phyloP scores from a whole-genome alignment of 1,139 yeast species.

The Yamadazyma atmosphaerica region DNA sequence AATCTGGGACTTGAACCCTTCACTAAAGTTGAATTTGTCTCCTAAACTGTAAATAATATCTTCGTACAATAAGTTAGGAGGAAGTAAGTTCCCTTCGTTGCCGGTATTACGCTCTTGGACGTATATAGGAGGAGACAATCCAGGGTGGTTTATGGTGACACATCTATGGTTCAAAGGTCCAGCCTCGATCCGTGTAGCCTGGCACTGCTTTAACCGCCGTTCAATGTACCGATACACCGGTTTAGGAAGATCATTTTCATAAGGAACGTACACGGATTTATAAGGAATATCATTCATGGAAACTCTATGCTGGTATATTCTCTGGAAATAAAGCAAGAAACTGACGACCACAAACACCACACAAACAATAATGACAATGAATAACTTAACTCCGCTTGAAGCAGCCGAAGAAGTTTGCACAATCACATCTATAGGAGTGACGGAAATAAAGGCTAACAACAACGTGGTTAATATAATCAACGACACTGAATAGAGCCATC shows the following conservation, averaged over 20 bases:
- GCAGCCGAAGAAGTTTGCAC: conserved; percentile 59
- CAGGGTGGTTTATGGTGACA: conserved; percentile 58
- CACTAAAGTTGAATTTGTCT: conserved; percentile 49
- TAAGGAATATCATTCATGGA: conserved; percentile 75
- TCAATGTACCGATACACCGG: conserved; percentile 38
- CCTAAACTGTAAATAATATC: conserved; percentile 62
- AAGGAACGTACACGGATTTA: conserved; percentile 62
- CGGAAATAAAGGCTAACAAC: conserved; percentile 58
- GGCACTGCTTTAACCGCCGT: conserved; percentile 45
- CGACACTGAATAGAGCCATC: conserved; percentile 59
- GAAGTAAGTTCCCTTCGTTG: conserved; percentile 42
- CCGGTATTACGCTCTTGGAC: conserved; percentile 33
- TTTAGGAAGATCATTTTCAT: conserved; percentile 61
- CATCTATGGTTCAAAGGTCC: conserved; percentile 45
- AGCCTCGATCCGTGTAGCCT: conserved; percentile 48
- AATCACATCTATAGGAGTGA: conserved; percentile 75
- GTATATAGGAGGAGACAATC: conserved; percentile 51
- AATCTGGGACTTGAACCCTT: conserved; percentile 36
- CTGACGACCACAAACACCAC: conserved; percentile 57
- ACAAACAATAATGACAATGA: conserved; percentile 73
- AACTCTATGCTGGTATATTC: conserved; percentile 61
- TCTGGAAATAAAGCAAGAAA: conserved; percentile 44
- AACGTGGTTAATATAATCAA: conserved; percentile 50
- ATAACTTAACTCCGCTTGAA: conserved; percentile 63
- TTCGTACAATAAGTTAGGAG: conserved; percentile 62